Evolutionary conservation across 768 basidiomycete species (phyloP).

Genomic region (Goffeauzyma gilvescens): DNA sequence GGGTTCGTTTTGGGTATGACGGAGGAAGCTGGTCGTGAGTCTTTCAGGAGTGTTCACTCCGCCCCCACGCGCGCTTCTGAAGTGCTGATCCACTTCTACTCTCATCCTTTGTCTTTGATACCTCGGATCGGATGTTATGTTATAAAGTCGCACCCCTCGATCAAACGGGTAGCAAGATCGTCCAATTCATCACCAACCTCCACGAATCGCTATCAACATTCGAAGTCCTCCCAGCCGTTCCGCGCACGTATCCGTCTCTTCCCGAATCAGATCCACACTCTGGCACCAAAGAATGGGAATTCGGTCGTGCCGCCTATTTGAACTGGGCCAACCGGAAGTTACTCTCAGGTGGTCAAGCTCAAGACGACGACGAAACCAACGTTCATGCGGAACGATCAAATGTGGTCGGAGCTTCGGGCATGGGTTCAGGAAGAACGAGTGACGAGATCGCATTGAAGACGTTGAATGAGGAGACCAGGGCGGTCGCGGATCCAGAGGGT

Average conservation of each 20-base stretch:
- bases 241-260: slow-evolving; percentile 33
- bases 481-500: too few relatives aligned
- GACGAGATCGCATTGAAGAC: too few relatives aligned
- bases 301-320: slow-evolving; percentile 51
- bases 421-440: too few relatives aligned
- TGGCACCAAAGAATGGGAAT: slow-evolving; percentile 57
- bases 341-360: too few relatives aligned
- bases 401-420: too few relatives aligned
- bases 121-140: background rate
- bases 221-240: slow-evolving; percentile 38
- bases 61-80: background rate
- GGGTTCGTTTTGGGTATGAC: slow-evolving; percentile 23
- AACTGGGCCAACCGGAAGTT: slow-evolving; percentile 55
- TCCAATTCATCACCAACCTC: background rate
- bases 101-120: too few relatives aligned
- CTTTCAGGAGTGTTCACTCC: background rate
- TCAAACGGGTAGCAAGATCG: background rate
- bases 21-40: slow-evolving; percentile 21
- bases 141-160: slow-evolving; percentile 7
- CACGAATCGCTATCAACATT: slow-evolving; percentile 30
- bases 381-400: too few relatives aligned
- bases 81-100: too few relatives aligned
- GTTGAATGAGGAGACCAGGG: too few relatives aligned
- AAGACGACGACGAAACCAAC: too few relatives aligned
- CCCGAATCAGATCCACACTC: slow-evolving; percentile 20